Evolutionary conservation across 345 rosid genomes (phyloP), one percentile per base, ranked within the genome.

Genomic region (Orychophragmus violaceus): DNA sequence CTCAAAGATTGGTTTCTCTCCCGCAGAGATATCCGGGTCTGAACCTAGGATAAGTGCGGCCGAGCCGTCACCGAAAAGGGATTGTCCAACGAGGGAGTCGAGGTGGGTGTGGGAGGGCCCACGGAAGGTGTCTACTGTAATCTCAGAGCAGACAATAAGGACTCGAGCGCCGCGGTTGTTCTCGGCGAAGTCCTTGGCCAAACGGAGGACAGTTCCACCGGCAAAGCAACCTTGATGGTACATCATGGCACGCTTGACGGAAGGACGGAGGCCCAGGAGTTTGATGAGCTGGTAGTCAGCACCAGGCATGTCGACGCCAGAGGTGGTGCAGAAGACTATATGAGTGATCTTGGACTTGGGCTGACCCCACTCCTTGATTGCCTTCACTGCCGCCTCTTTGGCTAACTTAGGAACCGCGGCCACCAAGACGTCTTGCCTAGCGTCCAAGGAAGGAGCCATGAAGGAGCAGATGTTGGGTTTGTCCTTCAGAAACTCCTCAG

Each of bases 261-360:
- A 86, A 5, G 90, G 85, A n/a, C 82, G 75, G 6, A 89, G 88
- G 5, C 96, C 91, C 3, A 87, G 77, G 13, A 89, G 87, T 76
- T 89, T 89, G 11, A 87, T 85, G 64, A 89, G 90, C 72, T 87
- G 91, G 82, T 87, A 89, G 75, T 89, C 96, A 4, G 96, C 96
- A 1, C 94, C 96, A 10, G 96, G 94, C 96, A 89, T 89, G 83
- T 89, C 96, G 0, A 87, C 94, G 0, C 96, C 94, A 1, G 89
- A 82, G 3, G 96, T 85, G 17, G 94, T 89, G 71, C 96, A 89
- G 75, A 87, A 89, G 65, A 89, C 78, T 1, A 89, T 74, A 13
- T 89, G 96, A 19, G 96, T 89, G 78, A 89, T 82, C 75, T 80
- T 89, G 5, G 93, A 87, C 71, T 87, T 89, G 24, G 87, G 83